Evolutionary conservation across 2,329 filamentous ascomycete species (phyloP), one percentile per base, ranked within the genome.

Genomic region (Drechslera avenae): DNA sequence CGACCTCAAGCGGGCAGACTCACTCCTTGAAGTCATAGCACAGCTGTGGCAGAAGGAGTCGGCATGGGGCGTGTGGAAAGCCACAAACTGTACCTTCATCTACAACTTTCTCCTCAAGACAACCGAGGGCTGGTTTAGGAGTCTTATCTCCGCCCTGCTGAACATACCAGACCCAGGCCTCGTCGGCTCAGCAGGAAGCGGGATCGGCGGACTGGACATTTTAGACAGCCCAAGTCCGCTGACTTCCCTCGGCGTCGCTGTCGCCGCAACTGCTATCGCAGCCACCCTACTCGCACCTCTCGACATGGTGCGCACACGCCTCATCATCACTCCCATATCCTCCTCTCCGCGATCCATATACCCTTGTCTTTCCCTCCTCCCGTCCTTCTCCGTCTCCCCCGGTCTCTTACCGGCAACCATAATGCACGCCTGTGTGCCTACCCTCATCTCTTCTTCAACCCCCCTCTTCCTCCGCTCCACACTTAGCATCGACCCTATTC

Each of bases 31-130:
- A 60, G 90, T 94, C 2, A 84, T 99, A 53, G 86, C 87, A 5
- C 89, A 95, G 69, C 77, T 97, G 16, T 97, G 94, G 90, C 83
- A 87, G 39, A 93, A 89, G 62, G 93, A 96, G 70, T 90, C 91
- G 30, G 87, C 87, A 0, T 92, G 91, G 81, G 94, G 94, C 4
- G 86, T 97, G 4, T 99, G 93, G 92, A 97, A 97, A 73, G 83
- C 88, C 7, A 90, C 91, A 31, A 97, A 97, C 70, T 86, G 89
- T 12, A 95, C 91, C 1, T 99, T 97, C 67, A 80, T 97, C 41
- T 96, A 97, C 75, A 89, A 87, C 0, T 84, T 97, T 39, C 81
- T 97, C 14, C 84, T 92, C 56, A 91, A 91, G 9, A 87, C 95
- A 6, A 78, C 96, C 23, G 94, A 97, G 72, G 92, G 90, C 62